Percentiles rank a stretch among this genome's conserved stretches.
These are phyloP conservation scores for Triticum dicoccoides DNA, from an alignment of 176 grass and related monocot species.

Conservation along the genomic window DNA sequence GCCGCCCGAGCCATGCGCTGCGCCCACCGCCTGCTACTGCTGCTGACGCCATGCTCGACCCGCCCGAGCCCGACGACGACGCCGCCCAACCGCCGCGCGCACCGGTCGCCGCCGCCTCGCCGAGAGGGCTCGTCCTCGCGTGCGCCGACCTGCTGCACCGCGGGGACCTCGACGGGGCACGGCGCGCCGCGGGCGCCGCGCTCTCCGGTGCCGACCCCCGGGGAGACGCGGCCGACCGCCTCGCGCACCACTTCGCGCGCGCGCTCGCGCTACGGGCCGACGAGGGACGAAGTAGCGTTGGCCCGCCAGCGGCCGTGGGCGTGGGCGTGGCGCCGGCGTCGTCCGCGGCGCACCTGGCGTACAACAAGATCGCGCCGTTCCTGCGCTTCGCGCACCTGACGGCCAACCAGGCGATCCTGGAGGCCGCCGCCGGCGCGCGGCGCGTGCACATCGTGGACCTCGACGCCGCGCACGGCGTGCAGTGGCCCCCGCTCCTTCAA, in stretches of 20 bases:
- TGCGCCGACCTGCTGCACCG: conserved; percentile 62
- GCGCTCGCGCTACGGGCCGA: conserved; percentile 49
- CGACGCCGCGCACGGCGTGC: conserved; percentile 75
- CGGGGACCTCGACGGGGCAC: conserved; percentile 53
- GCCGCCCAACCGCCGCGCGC: not conserved
- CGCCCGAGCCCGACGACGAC: not conserved
- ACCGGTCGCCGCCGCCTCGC: not conserved
- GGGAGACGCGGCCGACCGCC: conserved; percentile 72
- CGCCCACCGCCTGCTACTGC: not conserved
- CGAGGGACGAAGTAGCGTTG: not conserved
- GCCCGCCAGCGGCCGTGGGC: not conserved
- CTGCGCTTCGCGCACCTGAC: conserved; percentile 91
- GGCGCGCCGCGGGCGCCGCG: conserved; percentile 4
- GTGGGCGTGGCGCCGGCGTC: not conserved
- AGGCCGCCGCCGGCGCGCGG: conserved; percentile 36
- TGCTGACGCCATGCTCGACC: conserved; percentile 50
- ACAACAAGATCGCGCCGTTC: conserved; percentile 92
- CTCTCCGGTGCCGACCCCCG: conserved; percentile 38
- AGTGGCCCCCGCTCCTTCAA: conserved; percentile 93
- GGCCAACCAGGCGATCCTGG: conserved; percentile 94
- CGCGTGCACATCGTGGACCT: conserved; percentile 90
- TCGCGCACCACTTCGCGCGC: conserved; percentile 73
- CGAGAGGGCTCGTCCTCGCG: conserved; percentile 45
- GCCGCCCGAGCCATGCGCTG: conserved; percentile 27
- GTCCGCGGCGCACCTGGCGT: conserved; percentile 61